phyloP scores from a whole-genome alignment of 2,329 filamentous ascomycete species.

The Elsinoe arachidis region DNA sequence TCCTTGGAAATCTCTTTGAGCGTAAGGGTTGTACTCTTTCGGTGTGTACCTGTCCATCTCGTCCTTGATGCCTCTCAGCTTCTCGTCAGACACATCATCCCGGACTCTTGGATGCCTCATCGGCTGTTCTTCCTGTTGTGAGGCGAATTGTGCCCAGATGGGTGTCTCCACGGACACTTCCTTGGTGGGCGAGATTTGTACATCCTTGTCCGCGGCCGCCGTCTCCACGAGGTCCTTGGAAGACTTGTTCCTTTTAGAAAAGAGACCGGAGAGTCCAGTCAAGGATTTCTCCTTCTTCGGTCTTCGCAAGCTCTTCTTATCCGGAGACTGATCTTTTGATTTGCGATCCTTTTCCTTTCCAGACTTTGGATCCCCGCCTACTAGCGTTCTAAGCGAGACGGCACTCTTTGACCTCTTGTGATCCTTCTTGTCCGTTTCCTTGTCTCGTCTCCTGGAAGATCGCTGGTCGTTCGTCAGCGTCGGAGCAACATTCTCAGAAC shows the following conservation, averaged over 20 bases:
- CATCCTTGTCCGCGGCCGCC: constrained; percentile 71
- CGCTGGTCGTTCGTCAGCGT: constrained; percentile 24
- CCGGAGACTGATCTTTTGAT: constrained; percentile 19
- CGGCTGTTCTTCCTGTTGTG: constrained; percentile 21
- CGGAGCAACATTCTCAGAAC: constrained; percentile 2
- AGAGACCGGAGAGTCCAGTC: constrained; percentile 68
- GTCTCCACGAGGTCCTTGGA: constrained; percentile 52
- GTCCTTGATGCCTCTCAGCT: constrained; percentile 6
- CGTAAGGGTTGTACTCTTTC: constrained; percentile 50
- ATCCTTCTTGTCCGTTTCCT: constrained; percentile 8
- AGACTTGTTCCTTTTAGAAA: constrained; percentile 62
- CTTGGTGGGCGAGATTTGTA: constrained; percentile 38
- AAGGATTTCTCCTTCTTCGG: constrained; percentile 69
- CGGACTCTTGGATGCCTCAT: constrained; percentile 3
- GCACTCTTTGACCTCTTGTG: constrained; percentile 49
- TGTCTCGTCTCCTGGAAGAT: constrained; percentile 11
- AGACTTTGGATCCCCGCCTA: constrained; percentile 33
- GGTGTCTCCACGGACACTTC: constrained; percentile 50
- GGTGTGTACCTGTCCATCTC: constrained; percentile 50
- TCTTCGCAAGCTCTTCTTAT: constrained; percentile 29
- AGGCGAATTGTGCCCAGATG: constrained; percentile 70
- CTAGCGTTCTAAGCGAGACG: constrained; percentile 45
- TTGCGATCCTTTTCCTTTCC: constrained; percentile 18
- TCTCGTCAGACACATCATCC: constrained; percentile 39
- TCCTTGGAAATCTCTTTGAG: constrained; percentile 53